Evolutionary conservation across 345 rosid genomes (phyloP), one percentile per base, ranked within the genome.

Genomic region (Eucalyptus tenuipes): DNA sequence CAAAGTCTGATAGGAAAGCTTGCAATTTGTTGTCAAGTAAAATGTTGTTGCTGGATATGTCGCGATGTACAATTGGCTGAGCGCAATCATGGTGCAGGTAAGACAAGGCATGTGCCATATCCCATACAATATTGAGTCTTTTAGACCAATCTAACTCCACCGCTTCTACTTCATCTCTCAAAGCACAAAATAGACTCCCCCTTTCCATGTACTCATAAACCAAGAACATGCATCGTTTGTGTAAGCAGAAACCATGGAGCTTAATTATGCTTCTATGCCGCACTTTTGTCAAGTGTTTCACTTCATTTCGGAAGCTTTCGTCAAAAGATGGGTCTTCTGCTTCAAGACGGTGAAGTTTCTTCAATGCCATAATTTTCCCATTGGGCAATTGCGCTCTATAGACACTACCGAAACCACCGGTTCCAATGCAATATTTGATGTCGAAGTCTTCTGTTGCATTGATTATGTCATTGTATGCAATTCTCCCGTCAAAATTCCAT

Each of bases 21-120:
- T 88, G 85, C 24, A 37, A 48, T 25, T 90, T 79, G 13, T 68
- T n/a, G 25, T 88, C 53, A 25, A 91, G 57, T 84, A 91, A 49
- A 14, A 91, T 29, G 44, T 91, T 91, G 45, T 89, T 89, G 87
- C 89, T 91, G 17, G 92, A 85, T 16, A 91, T 85, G 88, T 91
- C 91, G 25, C 92, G 87, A 50, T 91, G 92, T 50, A 91, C 85
- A 5, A 91, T 61, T 4, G 90, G 87, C 2, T 61, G 88, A 3
- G 40, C 3, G 14, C 89, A 88, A 25, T 87, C 88, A 12, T 89
- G 91, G 45, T 91, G 92, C 91, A 91, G n/a, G 68, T 91, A 88
- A 31, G 49, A 88, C 75, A 90, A 22, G 3, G 90, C 91, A 13
- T 88, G 49, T 4, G 89, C 91, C n/a, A 68, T 52, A 47, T 88